Base-by-base conservation (phyloP, 768 basidiomycete species). In the Cystobasidium tubakii region DNA sequence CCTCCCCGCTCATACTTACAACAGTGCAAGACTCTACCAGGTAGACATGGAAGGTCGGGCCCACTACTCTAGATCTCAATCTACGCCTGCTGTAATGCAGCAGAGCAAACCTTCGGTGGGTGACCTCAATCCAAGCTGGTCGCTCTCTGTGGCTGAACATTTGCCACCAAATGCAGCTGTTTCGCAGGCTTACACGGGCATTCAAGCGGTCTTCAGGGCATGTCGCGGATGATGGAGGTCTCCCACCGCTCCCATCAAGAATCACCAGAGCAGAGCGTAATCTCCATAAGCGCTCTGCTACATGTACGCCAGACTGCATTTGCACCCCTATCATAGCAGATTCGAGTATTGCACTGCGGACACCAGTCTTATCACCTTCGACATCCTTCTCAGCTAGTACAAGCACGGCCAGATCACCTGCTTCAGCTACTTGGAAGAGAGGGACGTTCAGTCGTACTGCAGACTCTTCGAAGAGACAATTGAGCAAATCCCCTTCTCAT, bases 401-500 rank as follows among this genome's bases (percentile, higher is more conserved):
- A 13, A 55, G n/a, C n/a, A 60, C 29, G 4, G 15, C 27, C 6
- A 60, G 27, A 6, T 7, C 57, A 17, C 57, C 23, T 10, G 13
- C 17, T 60, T 60, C 57, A 60, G 25, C 57, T 4, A 60, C 57
- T 15, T 27, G 57, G 29, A 60, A 23, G 21, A 60, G 57, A 34
- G 29, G 23, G 29, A 60, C 57, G 6, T 34, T 60, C 27, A 21
- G 25, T 34, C 17, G 57, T 17, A 23, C 25, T 12, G 13, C 57
- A 25, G 57, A 34, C 4, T 4, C 57, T 29, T 6, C 57, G 10
- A 60, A 60, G 21, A 27, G 13, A 25, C 57, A 25, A 60, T 60
- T 60, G 57, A 29, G 57, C 57, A 60, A 17, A 27, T 60, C 57
- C 29, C 57, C 29, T 29, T 60, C 57, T 60, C 57, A 60, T 15